Evolutionary conservation across 352 stramenopile species (phyloP), one percentile per base, ranked within the genome.

Genomic region (Bremia lactucae): DNA sequence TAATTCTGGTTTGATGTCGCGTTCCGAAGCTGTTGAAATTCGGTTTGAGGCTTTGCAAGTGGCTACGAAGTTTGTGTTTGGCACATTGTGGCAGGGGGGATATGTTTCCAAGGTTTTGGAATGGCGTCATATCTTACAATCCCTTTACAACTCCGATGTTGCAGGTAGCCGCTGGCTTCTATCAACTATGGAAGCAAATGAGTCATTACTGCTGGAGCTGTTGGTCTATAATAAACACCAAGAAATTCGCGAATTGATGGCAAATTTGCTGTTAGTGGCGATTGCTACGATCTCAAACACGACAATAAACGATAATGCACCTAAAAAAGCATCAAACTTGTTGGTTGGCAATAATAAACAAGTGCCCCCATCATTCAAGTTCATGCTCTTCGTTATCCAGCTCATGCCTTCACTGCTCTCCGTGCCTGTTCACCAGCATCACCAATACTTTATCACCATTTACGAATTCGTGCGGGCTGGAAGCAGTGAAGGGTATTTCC

Each of bases 61-160:
- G 16, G 74, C 73, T 4, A 90, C 77, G 8, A 81, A 78, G 39
- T 94, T 92, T 52, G 78, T 90, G 3, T 94, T 92, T 46, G 82
- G 82, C 15, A 94, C 82, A 9, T 40, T 92, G 18, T 91, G 73
- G 79, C 82, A 92, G 54, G 77, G 63, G n/a, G 72, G 72, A 2
- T 64, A 90, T 45, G 60, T 87, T 3, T 64, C 60, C 11, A 72
- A 74, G 14, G 64, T 92, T n/a, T 49, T 85, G 11, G 72, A 78
- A 50, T 94, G 82, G 82, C 74, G 67, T 35, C 55, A 68, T 0
- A 61, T 77, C n/a, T 49, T 94, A 5, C 59, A 77, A 14, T 52
- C 67, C 0, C 51, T 94, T n/a, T 89, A 88, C 28, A 65, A 77
- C 23, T 72, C 78, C 14, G 76, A 94, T 39, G 50, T 82, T 23